Base-by-base conservation (phyloP, 768 basidiomycete genomes). In the Boletellus sp. region DNA sequence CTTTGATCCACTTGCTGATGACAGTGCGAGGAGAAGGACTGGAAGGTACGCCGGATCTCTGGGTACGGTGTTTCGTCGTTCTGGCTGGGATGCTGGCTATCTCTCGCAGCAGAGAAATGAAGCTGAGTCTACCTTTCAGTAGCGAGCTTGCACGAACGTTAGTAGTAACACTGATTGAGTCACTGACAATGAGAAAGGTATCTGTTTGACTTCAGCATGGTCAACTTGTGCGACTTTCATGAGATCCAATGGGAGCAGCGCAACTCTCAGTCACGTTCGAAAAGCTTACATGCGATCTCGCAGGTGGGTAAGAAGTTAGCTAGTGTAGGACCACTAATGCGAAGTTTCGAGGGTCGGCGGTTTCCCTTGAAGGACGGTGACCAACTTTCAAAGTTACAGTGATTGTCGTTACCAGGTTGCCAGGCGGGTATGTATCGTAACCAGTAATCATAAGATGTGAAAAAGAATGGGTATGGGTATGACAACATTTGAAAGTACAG, bases 61-160 rank as follows among this genome's bases (percentile, higher is more conserved):
- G 53, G 28, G 43, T 41, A 43, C 61, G 22, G 23, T n/a, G 47
- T 34, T 51, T 55, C n/a, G 55, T 51, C 54, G 56, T 53, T 44
- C 56, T 48, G 39, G 47, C 52, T 52, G 58, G 47, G 53, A 57
- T 51, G 56, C 64, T 55, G 58, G 69, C 69, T 43, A 80, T 75
- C 60, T 76, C 72, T 44, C 70, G 72, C 35, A 81, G 58, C 11
- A 83, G 65, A 16, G 78, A 78, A 45, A 72, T 70, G 50, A 82
- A 78, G 56, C 80, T 82, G 50, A 17, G 28, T 34, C 39, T 24
- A 40, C 41, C 32, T 40, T 49, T 42, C 32, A 59, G 47, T 26
- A n/a, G n/a, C n/a, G 40, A 42, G 15, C 8, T 38, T 22, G 34
- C 26, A 35, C 15, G 31, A 26, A 43, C 6, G 26, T n/a, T n/a